phyloP scores from a whole-genome alignment of 2,329 filamentous ascomycete species.

The Penicillium oxalicum region DNA sequence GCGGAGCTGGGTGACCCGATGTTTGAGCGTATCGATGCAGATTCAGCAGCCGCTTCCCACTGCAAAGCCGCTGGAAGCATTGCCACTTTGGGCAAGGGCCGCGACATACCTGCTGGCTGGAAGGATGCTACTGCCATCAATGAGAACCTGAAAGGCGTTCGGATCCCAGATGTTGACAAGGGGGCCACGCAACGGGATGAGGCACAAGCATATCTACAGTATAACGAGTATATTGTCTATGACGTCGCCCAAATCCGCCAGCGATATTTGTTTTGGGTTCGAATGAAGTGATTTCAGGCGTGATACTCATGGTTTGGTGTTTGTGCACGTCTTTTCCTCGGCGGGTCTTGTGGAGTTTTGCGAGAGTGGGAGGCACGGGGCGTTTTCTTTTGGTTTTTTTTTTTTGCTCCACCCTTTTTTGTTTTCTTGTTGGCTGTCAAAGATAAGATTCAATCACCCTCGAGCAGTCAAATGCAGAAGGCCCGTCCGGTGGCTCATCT shows the following conservation, averaged over 20 bases:
- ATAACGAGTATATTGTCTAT: conserved; percentile 48
- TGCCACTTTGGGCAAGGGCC: conserved; percentile 66
- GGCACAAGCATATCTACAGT: conserved; percentile 13
- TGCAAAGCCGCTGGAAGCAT: conserved; percentile 56
- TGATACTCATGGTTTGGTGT: too few species aligned
- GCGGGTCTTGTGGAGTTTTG: background rate
- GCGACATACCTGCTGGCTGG: conserved; percentile 61
- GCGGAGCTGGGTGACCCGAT: conserved; percentile 74
- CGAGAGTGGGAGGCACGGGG: background rate
- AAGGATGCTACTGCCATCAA: conserved; percentile 67
- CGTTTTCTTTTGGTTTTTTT: too few species aligned
- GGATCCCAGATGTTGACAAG: conserved; percentile 47
- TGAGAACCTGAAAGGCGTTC: conserved; percentile 58
- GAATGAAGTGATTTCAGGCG: conserved; percentile 25
- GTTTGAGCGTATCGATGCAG: conserved; percentile 53
- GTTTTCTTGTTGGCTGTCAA: too few species aligned
- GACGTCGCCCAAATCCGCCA: conserved; percentile 45
- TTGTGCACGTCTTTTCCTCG: too few species aligned
- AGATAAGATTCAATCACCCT: too few species aligned
- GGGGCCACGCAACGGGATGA: background rate
- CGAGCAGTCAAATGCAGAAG: too few species aligned
- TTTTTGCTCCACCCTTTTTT: too few species aligned
- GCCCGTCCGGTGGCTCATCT: too few species aligned
- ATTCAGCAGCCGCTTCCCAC: conserved; percentile 58
- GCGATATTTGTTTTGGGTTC: conserved; percentile 41